Evolutionary conservation across 257 asterid species (phyloP), one percentile per base, ranked within the genome.

Genomic region (Solanum tarijense): DNA sequence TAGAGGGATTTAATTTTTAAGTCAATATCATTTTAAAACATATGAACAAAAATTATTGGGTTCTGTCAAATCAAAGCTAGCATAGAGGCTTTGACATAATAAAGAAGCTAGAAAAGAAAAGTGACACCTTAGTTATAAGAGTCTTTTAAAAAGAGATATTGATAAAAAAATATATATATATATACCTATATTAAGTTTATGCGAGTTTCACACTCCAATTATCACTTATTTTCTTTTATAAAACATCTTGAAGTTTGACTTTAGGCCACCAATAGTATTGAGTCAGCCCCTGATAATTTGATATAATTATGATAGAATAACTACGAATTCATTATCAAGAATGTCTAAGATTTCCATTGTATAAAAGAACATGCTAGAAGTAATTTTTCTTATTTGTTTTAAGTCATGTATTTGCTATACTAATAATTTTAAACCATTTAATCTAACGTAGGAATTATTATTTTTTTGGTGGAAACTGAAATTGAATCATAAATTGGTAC

Each of bases 271-370:
- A 55, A 55, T 55, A 55, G 0, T 55, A 55, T 55, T 55, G n/a
- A 18, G 2, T 0, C 0, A 55, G 0, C 25, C n/a, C 1, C 4
- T 18, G 1, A 52, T 52, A 18, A 0, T 18, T 23, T 55, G 1
- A 7, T 55, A 55, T 18, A 55, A 55, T 55, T 18, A 6, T 7
- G n/a, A 20, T 20, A 20, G 65, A 18, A 55, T 55, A 55, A 55
- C n/a, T 6, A 55, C 2, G 9, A 18, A 18, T 1, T 55, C 65
- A 55, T 55, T 58, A 58, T 58, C 27, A 58, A 58, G 27, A 58
- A 58, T 58, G 27, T 58, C 27, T 21, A 58, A 21, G 1, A 58
- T 58, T 58, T 58, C 27, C 5, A 0, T 58, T 9, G 12, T 58
- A 8, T 58, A 58, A 23, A 58, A 58, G 12, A 58, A 21, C 66